phyloP scores from a whole-genome alignment of 805 yeast genomes.

The Saturnispora ahearnii region DNA sequence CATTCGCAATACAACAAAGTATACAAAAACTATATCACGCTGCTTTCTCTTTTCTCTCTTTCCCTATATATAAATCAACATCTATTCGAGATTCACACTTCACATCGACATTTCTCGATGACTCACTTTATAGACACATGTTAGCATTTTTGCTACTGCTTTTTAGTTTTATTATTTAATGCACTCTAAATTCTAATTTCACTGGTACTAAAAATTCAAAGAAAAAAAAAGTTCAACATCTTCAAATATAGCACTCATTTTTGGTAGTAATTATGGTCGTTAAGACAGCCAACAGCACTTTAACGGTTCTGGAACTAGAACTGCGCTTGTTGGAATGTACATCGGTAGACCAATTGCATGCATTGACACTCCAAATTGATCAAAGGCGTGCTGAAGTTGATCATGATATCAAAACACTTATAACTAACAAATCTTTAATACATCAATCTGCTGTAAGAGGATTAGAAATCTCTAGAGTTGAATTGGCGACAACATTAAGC shows the following conservation, averaged over 20 bases:
- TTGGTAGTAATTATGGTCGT: not conserved
- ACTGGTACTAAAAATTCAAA: not conserved
- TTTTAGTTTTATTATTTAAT: not conserved
- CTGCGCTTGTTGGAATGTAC: not conserved
- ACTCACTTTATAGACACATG: not conserved
- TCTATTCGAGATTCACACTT: not conserved
- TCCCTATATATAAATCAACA: not conserved
- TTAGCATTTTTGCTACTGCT: not conserved
- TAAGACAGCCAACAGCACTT: not conserved
- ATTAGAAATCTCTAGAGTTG: conserved; percentile 53
- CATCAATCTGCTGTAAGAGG: conserved; percentile 32
- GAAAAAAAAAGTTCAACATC: not conserved
- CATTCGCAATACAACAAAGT: not conserved
- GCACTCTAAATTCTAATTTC: not conserved
- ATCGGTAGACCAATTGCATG: conserved; percentile 16
- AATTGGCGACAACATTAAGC: conserved; percentile 50
- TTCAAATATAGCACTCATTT: not conserved
- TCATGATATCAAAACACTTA: conserved; percentile 14
- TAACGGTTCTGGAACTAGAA: not conserved
- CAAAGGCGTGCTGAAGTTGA: not conserved
- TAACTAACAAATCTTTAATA: conserved; percentile 28
- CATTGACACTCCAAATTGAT: not conserved
- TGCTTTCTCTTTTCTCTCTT: not conserved
- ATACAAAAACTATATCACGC: not conserved
- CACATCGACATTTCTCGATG: not conserved